Conservation (phyloP, 768 basidiomycete species). For the Filobasidium floriforme region DNA sequence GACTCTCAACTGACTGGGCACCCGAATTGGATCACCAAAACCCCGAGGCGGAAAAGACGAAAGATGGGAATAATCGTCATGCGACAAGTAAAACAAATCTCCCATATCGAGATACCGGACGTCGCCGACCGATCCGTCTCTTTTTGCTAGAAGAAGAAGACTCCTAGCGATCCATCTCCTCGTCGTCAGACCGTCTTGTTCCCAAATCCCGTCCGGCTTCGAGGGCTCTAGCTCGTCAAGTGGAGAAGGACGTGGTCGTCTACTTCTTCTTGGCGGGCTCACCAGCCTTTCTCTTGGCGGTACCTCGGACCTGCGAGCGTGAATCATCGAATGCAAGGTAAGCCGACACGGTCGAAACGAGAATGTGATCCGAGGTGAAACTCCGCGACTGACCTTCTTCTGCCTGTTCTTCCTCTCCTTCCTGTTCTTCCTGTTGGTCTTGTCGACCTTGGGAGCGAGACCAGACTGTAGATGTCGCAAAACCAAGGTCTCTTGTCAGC, state of each 20-base stretch:
- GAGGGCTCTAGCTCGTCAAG: neutral
- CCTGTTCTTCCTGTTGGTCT: conserved; percentile 90
- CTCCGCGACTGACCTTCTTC: conserved; percentile 70
- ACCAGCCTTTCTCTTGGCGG: conserved; percentile 82
- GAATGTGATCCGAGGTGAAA: neutral
- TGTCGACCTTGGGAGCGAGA: conserved; percentile 66
- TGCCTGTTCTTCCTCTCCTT: conserved; percentile 99
- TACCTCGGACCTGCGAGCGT: conserved; percentile 71
- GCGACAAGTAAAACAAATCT: too few species aligned
- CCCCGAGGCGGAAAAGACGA: too few species aligned
- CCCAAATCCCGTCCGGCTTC: too few species aligned
- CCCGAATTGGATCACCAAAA: too few species aligned
- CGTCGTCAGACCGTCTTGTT: too few species aligned
- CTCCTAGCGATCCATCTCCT: too few species aligned
- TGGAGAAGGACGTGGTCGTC: conserved; percentile 13
- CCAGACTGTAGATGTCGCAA: conserved; percentile 38
- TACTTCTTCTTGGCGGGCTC: conserved; percentile 47
- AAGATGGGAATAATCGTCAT: too few species aligned
- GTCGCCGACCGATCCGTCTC: too few species aligned
- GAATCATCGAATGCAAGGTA: conserved; percentile 15
- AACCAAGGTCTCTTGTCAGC: neutral
- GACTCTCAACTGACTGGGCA: too few species aligned
- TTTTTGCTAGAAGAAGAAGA: too few species aligned
- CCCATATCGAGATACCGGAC: too few species aligned
- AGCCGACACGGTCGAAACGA: conserved; percentile 27